Percentiles rank a stretch among this genome's conserved stretches.
phyloP scores from a whole-genome alignment of 306 rosid genomes.

The Corylus avellana region DNA sequence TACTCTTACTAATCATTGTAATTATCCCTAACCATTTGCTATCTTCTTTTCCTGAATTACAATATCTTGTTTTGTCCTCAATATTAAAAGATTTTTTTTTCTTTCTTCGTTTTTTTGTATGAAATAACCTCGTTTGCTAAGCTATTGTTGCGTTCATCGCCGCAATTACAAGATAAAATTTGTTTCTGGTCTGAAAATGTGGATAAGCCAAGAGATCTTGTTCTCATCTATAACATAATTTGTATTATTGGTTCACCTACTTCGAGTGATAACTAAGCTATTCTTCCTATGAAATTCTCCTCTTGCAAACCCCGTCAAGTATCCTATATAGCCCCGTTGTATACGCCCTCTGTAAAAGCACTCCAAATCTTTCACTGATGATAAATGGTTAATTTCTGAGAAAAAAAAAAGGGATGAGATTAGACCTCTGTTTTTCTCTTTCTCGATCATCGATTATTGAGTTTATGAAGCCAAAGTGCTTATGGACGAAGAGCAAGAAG shows the following conservation, averaged over 20 bases:
- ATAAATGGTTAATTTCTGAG: not conserved
- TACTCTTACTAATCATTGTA: not conserved
- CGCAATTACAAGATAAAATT: not conserved
- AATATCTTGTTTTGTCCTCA: not conserved
- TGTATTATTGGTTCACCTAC: too few species aligned
- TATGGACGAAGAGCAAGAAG: conserved; percentile 27
- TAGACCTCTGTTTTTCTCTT: too few species aligned
- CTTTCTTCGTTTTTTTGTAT: not conserved
- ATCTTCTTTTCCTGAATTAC: not conserved
- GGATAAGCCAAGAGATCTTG: conserved; percentile 1
- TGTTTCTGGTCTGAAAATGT: not conserved
- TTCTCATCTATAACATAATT: too few species aligned
- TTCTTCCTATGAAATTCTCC: not conserved
- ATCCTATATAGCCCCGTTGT: conserved; percentile 19
- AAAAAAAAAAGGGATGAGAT: not conserved
- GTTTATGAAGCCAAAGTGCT: conserved; percentile 36
- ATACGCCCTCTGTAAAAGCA: not conserved
- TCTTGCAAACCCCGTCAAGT: conserved; percentile 19
- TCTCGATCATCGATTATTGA: conserved; percentile 1
- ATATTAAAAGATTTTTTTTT: not conserved
- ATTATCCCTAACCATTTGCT: not conserved
- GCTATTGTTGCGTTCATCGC: not conserved
- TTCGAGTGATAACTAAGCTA: not conserved
- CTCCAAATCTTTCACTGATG: too few species aligned
- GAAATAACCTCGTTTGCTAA: not conserved